Evolutionary conservation across 352 stramenopile genomes (phyloP), one percentile per base, ranked within the genome.

Genomic region (Phytophthora citricola): DNA sequence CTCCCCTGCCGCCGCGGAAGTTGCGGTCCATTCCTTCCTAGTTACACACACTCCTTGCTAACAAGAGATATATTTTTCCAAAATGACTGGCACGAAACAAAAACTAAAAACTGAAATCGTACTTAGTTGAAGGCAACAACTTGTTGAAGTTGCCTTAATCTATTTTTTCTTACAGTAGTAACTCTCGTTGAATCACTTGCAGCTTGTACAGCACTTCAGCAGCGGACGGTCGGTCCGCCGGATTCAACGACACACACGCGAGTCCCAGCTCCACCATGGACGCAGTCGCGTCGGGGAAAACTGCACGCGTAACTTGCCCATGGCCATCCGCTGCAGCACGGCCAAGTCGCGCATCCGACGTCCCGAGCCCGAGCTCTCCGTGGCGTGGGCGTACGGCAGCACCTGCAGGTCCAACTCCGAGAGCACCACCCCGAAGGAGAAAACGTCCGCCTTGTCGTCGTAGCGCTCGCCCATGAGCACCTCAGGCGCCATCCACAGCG

Each of bases 401-500:
- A 50, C 24, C 17, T 66, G 58, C 20, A 55, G 56, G 26, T 77
- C 69, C 31, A 77, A 24, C 47, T 77, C 69, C 4, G 64, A 68
- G 14, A 77, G 22, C 22, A 77, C 34, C 6, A 77, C 47, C 17
- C 69, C 69, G 15, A 77, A 77, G 22, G 68, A 72, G 48, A 73
- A 76, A 22, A 75, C 43, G 22, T 81, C 73, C 17, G 73, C 69
- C 27, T 64, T 68, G 24, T 64, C 65, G 39, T 69, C 45, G 27
- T 64, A 65, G 22, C 29, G 38, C 32, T 65, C 58, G 7, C 58
- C 52, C 51, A 60, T 60, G 20, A 72, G 48, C 26, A 72, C 50
- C 50, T 80, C 72, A 0, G 72, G 72, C 6, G 72, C 72, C 60
- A 75, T 80, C 63, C 69, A 80, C 0, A 73, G 34, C 17, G 39